Percentiles rank a stretch among this genome's conserved stretches.
phyloP scores from a whole-genome alignment of 345 rosid species.

The Bruguiera parviflora region DNA sequence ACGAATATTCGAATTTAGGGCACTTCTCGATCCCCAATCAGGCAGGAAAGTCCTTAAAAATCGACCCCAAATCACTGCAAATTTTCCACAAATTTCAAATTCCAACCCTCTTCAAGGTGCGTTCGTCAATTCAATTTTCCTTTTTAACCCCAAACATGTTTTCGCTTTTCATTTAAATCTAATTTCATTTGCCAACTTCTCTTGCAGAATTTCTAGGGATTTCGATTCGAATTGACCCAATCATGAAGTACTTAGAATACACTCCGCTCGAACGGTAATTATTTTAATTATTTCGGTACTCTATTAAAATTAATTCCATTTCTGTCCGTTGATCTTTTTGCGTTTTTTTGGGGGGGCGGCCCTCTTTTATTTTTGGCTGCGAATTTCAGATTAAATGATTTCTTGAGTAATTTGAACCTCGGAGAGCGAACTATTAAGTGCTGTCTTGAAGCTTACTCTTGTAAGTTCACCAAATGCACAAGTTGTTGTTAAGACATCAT shows the following conservation, averaged over 20 bases:
- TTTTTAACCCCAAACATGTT: not conserved
- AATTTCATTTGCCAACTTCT: not conserved
- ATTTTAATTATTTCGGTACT: not conserved
- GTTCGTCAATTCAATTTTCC: not conserved
- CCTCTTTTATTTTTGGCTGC: not conserved
- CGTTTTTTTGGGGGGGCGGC: not conserved
- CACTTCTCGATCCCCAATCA: not conserved
- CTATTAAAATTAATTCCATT: not conserved
- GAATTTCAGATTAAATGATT: constrained; percentile 59
- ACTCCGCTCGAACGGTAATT: constrained; percentile 65
- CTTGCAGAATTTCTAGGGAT: constrained; percentile 2
- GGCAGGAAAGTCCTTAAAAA: not conserved
- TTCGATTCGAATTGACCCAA: not conserved
- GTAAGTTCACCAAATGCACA: constrained; percentile 36
- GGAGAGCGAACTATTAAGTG: constrained; percentile 82
- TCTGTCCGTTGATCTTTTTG: not conserved
- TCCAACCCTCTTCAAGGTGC: not conserved
- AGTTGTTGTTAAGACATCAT: not conserved
- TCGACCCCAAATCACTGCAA: constrained; percentile 1
- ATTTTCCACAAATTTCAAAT: not conserved
- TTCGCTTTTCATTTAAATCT: not conserved
- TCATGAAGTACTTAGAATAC: constrained; percentile 88
- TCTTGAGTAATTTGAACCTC: constrained; percentile 59
- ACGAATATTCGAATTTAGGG: constrained; percentile 25
- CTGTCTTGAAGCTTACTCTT: constrained; percentile 79